Evolutionary conservation across 305 asterid species (phyloP).

Genomic region (Rubia occidens): DNA sequence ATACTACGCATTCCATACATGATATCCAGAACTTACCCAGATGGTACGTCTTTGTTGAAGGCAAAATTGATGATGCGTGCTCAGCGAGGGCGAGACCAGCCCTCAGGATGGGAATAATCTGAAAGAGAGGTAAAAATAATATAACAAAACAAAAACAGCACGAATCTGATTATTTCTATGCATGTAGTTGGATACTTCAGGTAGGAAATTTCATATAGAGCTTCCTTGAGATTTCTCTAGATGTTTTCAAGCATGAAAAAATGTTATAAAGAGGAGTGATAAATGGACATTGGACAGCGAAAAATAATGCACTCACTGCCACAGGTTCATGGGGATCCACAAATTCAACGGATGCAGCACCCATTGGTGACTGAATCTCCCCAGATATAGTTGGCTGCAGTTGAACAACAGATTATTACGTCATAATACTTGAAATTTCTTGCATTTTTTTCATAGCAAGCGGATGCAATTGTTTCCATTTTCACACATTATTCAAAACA

Average conservation of each 20-base stretch:
- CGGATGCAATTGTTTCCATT: not conserved
- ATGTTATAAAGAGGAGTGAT: not conserved
- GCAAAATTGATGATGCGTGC: conserved; percentile 77
- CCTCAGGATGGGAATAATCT: conserved; percentile 95
- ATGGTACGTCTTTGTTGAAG: conserved; percentile 77
- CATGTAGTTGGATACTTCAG: not conserved
- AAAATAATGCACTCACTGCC: conserved; percentile 42
- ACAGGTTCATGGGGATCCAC: conserved; percentile 95
- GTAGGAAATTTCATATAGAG: not conserved
- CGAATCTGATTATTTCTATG: not conserved
- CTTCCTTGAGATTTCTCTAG: conserved; percentile 1
- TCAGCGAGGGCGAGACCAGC: conserved; percentile 99
- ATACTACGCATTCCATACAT: not conserved
- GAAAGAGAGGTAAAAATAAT: conserved; percentile 20
- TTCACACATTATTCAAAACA: not conserved
- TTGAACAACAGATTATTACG: conserved; percentile 12
- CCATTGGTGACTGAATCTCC: conserved; percentile 87
- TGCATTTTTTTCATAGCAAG: not conserved
- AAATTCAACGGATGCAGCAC: conserved; percentile 74
- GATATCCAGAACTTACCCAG: conserved; percentile 39
- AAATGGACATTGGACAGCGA: not conserved
- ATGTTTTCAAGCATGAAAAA: not conserved
- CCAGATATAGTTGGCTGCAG: conserved; percentile 71
- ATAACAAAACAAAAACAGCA: not conserved
- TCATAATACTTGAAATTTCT: not conserved